These are phyloP conservation scores for Gracilaria domingensis DNA, from an alignment of 23 red algal species.

Conservation along the genomic window DNA sequence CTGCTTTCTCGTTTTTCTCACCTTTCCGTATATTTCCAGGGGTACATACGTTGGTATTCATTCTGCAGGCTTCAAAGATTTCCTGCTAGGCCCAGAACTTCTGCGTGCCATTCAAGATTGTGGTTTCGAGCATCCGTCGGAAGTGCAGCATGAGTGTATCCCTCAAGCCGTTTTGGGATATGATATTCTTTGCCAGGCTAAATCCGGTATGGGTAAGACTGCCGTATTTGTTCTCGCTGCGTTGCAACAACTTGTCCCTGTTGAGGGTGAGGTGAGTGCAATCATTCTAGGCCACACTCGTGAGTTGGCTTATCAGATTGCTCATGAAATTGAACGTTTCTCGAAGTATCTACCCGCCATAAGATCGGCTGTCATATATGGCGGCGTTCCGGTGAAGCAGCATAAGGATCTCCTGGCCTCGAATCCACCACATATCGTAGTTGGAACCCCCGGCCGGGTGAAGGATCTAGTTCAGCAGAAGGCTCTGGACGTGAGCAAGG, in stretches of 20 bases:
- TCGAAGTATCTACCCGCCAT: constrained; percentile 89
- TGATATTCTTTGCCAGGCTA: constrained; percentile 96
- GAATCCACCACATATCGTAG: constrained; percentile 86
- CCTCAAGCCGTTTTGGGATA: constrained; percentile 93
- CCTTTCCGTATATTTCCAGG: constrained; percentile 7
- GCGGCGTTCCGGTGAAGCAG: constrained; percentile 91
- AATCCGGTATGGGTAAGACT: constrained; percentile 99
- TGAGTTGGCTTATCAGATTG: constrained; percentile 99
- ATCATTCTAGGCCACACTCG: constrained; percentile 92
- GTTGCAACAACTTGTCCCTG: constrained; percentile 94
- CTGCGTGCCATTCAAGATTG: constrained; percentile 98
- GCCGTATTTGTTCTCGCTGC: constrained; percentile 94
- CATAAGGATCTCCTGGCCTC: constrained; percentile 86
- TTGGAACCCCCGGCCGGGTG: constrained; percentile 90
- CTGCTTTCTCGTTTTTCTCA: constrained; percentile 6
- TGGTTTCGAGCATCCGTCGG: constrained; percentile 96
- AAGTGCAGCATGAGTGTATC: constrained; percentile 97
- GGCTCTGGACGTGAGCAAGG: constrained; percentile 78
- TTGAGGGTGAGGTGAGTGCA: constrained; percentile 77
- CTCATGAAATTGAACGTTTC: constrained; percentile 96
- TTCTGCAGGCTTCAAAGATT: constrained; percentile 94
- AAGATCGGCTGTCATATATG: constrained; percentile 85
- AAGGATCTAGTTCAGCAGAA: constrained; percentile 85
- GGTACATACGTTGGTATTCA: constrained; percentile 96
- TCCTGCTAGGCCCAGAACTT: constrained; percentile 91